Base-by-base conservation (phyloP, 768 basidiomycete genomes). In the Macrocybe gigantea region DNA sequence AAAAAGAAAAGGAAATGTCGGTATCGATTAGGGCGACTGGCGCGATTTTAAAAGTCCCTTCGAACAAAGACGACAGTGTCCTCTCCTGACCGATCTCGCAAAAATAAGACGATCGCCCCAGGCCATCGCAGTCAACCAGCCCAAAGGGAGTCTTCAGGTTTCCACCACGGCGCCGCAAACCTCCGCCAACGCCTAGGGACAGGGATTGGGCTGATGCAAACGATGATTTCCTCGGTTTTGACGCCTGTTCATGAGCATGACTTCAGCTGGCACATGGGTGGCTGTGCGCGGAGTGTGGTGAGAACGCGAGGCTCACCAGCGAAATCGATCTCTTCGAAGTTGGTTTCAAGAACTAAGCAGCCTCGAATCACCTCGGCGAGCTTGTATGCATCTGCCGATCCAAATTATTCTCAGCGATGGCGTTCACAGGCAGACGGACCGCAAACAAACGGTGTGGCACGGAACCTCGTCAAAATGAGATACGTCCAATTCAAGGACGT, bases 391-490 rank as follows among this genome's bases (percentile, higher is more conserved):
- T 94, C 93, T 95, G 48, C 35, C 41, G 30, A n/a, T n/a, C n/a
- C n/a, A n/a, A n/a, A n/a, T n/a, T n/a, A n/a, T n/a, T n/a, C n/a
- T n/a, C n/a, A n/a, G n/a, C n/a, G n/a, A n/a, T n/a, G n/a, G n/a
- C n/a, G n/a, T n/a, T n/a, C n/a, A n/a, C n/a, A n/a, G n/a, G n/a
- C n/a, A n/a, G n/a, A 32, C 2, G 4, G 5, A 43, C 35, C 35
- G 9, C 35, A 5, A n/a, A 43, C 30, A 15, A 30, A 33, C 22
- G 49, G 33, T n/a, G n/a, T n/a, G n/a, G 39, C 76, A n/a, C n/a
- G n/a, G 32, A 55, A 91, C 94, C 76, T 98, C 93, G 64, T 98
- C 95, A 59, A 97, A 99, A 64, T 97, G 93, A 65, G 98, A 99
- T 44, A 99, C 94, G 64, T 99, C 96, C 39, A 99, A 73, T 65